Conservation (phyloP, 2,329 filamentous ascomycete genomes). For the Fusarium pseudocircinatum region DNA sequence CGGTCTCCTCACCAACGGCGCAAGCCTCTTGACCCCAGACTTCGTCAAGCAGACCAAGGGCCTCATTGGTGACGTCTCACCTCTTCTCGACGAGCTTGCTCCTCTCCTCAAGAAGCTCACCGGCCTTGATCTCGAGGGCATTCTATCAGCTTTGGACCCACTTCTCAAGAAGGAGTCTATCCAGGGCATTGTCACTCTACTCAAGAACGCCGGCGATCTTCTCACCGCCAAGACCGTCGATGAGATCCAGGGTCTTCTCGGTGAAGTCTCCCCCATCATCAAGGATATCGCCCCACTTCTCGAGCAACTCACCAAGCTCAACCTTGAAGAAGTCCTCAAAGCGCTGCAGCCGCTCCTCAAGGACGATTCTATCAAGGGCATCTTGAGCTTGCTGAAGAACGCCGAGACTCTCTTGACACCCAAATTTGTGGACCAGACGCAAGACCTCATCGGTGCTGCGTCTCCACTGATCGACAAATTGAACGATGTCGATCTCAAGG, state of each 20-base stretch:
- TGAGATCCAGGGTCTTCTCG: slow-evolving; percentile 47
- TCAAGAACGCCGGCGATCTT: slow-evolving; percentile 40
- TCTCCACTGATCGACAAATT: slow-evolving; percentile 17
- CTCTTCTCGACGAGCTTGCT: slow-evolving; percentile 45
- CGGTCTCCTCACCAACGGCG: slow-evolving; percentile 50
- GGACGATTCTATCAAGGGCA: slow-evolving; percentile 27
- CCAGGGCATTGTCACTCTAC: slow-evolving; percentile 36
- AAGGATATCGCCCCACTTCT: slow-evolving; percentile 34
- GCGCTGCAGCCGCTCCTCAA: slow-evolving; percentile 50
- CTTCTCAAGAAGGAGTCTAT: slow-evolving; percentile 43
- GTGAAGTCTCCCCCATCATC: slow-evolving; percentile 46
- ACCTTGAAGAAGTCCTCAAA: slow-evolving; percentile 47
- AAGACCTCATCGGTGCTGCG: slow-evolving; percentile 28
- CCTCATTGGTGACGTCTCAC: slow-evolving; percentile 43
- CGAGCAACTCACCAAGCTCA: slow-evolving; percentile 45
- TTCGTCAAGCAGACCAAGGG: slow-evolving; percentile 38
- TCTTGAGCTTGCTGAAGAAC: slow-evolving; percentile 45
- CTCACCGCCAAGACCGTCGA: slow-evolving; percentile 36
- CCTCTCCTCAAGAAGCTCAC: slow-evolving; percentile 46
- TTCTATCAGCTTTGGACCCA: slow-evolving; percentile 44
- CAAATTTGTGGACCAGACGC: slow-evolving; percentile 35
- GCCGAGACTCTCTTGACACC: slow-evolving; percentile 43
- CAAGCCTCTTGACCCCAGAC: slow-evolving; percentile 46
- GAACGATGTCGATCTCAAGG: slow-evolving; percentile 16
- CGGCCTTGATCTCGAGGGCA: slow-evolving; percentile 46